These are phyloP conservation scores for Suillus fuscotomentosus DNA, from an alignment of 768 basidiomycete species.

Conservation along the genomic window DNA sequence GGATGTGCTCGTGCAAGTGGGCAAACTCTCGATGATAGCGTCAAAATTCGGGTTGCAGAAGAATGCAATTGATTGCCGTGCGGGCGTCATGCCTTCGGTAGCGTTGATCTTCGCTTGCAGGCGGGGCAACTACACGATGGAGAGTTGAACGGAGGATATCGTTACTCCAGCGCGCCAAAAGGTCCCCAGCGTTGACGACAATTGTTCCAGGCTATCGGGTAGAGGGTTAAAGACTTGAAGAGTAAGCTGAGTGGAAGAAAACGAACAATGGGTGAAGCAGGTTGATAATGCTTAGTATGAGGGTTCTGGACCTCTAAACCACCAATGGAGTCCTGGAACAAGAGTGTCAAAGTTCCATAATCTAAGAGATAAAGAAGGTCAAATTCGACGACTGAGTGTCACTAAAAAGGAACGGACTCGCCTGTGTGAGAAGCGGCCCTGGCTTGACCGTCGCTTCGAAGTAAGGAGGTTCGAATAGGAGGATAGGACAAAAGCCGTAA, in stretches of 20 bases:
- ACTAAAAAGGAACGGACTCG: conserved; percentile 16
- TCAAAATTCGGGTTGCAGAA: conserved; percentile 83
- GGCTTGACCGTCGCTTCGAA: conserved; percentile 66
- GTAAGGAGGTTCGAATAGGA: conserved; percentile 56
- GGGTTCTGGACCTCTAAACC: conserved; percentile 83
- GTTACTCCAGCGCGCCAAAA: conserved; percentile 83
- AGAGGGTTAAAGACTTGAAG: neutral
- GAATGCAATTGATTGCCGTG: conserved; percentile 80
- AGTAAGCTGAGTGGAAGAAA: neutral
- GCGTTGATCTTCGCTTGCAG: conserved; percentile 46
- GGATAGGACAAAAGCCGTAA: conserved; percentile 81
- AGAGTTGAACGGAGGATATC: conserved; percentile 76
- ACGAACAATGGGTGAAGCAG: conserved; percentile 75
- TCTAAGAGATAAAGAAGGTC: conserved; percentile 37
- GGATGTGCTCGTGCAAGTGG: conserved; percentile 44
- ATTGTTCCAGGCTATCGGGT: conserved; percentile 67
- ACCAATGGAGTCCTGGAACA: conserved; percentile 83
- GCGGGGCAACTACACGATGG: conserved; percentile 79
- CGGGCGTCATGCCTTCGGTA: conserved; percentile 55
- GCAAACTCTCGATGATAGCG: conserved; percentile 66
- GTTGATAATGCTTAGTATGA: conserved; percentile 66
- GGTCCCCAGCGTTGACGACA: conserved; percentile 80
- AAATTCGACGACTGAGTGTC: neutral
- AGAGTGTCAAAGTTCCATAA: conserved; percentile 77
- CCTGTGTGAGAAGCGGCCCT: conserved; percentile 84